Evolutionary conservation across 768 basidiomycete genomes (phyloP), one percentile per base, ranked within the genome.

Genomic region (Tulasnella sp.): DNA sequence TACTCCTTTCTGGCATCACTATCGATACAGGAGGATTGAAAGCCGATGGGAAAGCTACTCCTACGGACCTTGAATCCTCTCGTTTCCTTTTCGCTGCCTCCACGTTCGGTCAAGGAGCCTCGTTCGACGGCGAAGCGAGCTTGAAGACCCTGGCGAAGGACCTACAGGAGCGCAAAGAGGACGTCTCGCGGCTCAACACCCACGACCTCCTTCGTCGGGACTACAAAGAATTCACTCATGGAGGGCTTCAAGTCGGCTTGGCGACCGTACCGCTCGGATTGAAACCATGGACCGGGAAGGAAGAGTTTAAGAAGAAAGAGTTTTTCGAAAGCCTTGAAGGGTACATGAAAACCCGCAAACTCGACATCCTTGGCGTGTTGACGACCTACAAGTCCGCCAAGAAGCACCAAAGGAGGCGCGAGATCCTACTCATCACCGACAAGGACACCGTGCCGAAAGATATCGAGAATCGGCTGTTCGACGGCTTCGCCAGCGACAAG

Each of bases 201-300:
- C 83, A 86, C 71, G 94, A 98, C 77, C 86, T 98, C 26, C 84
- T 99, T 5, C 84, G 94, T 14, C 83, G 97, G n/a, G 97, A 99
- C 80, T 99, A 95, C 83, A 98, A 99, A 79, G 89, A 96, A 75
- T 96, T 95, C 77, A 78, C 77, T 17, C 73, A 76, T 8, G 76
- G 80, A 35, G 77, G 81, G 9, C 81, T 92, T 78, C 86, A 84
- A 72, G 88, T 88, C 1, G 95, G 96, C 5, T 81, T 99, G 14
- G 86, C 92, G 0, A 91, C 93, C 3, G 90, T 98, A 16, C 95
- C 94, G 1, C 77, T 91, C 3, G 83, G 84, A 8, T 83, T 95
- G 5, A 82, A 86, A 65, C 76, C 71, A 7, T 90, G 89, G 88
- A 81, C 85, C 0, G 78, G 78, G n/a, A 79, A 82, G 47, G 84